Evolutionary conservation across 225 moss, liverwort and hornwort genomes (phyloP), one percentile per base, ranked within the genome.

Genomic region (Bryoerythrophyllum caledonicum): DNA sequence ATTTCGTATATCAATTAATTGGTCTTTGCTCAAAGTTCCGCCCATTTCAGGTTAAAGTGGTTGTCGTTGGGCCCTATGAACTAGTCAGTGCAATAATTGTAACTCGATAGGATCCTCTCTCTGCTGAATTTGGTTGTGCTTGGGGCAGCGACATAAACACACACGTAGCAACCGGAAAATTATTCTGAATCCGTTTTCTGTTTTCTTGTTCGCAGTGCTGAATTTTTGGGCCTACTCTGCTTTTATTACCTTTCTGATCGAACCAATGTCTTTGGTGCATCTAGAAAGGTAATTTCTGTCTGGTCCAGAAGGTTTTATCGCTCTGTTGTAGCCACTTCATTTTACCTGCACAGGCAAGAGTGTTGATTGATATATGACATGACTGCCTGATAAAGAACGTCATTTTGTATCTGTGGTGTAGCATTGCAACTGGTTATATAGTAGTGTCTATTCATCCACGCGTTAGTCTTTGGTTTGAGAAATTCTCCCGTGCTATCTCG

Each of bases 231-330:
- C 25, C 88, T 99, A 11, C 91, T 99, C 68, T 92, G 91, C 78
- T 99, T 89, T 58, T 90, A 95, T 79, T 99, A 90, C 46, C 25
- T 93, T 44, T 95, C 91, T 81, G 99, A 99, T 78, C 85, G 99
- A 81, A 99, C 99, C 38, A 79, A 76, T 72, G 0, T 90, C 54
- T 82, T 99, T 57, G 84, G 89, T 75, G 90, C 91, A 59, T 85
- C 93, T 60, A 82, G 75, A 68, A 99, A 99, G 96, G 96, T 95
- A 81, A 72, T 28, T 17, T 13, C 52, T 19, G 17, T 59, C 38
- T 70, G 38, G 38, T 65, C 15, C 13, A 12, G 17, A 70, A 44
- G 55, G 19, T 17, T 66, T 30, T 60, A 58, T 28, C 14, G n/a
- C 63, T 66, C 43, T 40, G 63, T 75, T 56, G 13, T 64, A 52